Conservation (phyloP, 1,139 yeast species). For the Hemisphaericaspora xylofermentans region DNA sequence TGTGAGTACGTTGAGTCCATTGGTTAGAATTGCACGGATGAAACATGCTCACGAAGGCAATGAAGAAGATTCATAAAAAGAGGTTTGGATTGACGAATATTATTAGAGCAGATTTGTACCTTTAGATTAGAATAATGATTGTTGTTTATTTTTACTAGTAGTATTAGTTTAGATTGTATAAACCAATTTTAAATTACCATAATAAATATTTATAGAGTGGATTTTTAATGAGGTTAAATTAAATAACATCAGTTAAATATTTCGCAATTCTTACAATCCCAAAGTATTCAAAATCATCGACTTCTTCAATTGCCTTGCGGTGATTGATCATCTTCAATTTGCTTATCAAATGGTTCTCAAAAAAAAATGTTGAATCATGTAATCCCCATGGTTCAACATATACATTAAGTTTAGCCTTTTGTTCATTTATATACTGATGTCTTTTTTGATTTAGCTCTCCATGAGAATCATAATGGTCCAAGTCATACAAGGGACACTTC, state of each 20-base stretch:
- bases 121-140: neutral
- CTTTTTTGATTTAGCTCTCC: constrained; percentile 20
- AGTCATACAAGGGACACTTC: constrained; percentile 23
- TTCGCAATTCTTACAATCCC: constrained; percentile 27
- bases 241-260: constrained; percentile 27
- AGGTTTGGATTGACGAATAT: neutral
- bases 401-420: constrained; percentile 18
- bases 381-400: constrained; percentile 47
- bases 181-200: neutral
- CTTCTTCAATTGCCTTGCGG: constrained; percentile 10
- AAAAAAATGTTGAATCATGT: constrained; percentile 38
- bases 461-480: constrained; percentile 27
- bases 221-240: neutral
- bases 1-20: constrained; percentile 74
- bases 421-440: constrained; percentile 19
- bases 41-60: constrained; percentile 57
- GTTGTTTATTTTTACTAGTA: neutral
- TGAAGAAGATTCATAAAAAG: constrained; percentile 1
- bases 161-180: neutral
- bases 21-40: constrained; percentile 83
- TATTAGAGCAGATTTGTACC: neutral
- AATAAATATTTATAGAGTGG: neutral
- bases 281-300: constrained; percentile 25
- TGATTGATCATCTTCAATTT: constrained; percentile 13
- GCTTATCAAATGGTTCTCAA: constrained; percentile 27